These are phyloP conservation scores for Cyclotella choctawhatcheeana DNA, from an alignment of 108 stramenopile species.

Conservation along the genomic window DNA sequence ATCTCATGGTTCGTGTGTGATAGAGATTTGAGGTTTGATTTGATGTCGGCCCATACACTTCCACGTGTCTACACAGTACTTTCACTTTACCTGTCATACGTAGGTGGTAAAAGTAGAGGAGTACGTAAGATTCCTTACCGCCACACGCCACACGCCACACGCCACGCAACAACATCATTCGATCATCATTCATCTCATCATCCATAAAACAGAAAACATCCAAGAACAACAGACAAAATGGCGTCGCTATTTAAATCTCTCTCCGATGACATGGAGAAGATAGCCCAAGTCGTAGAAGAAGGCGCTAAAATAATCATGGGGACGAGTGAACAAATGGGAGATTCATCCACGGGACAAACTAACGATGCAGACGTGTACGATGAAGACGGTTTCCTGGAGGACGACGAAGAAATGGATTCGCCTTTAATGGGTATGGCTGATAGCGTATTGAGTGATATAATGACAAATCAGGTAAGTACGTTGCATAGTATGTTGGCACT, in stretches of 20 bases:
- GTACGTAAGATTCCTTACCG: not conserved
- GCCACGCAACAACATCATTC: not conserved
- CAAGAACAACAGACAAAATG: constrained; percentile 20
- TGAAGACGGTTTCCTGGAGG: constrained; percentile 30
- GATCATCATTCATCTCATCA: not conserved
- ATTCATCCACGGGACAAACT: not conserved
- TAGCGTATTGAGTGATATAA: constrained; percentile 73
- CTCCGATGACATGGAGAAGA: constrained; percentile 49
- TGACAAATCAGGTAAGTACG: constrained; percentile 64
- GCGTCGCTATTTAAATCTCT: constrained; percentile 42
- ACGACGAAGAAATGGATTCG: constrained; percentile 50
- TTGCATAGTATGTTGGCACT: not conserved
- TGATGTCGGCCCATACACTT: too few species aligned
- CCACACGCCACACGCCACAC: not conserved
- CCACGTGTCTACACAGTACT: too few species aligned
- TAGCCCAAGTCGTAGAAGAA: constrained; percentile 40
- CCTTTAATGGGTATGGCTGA: constrained; percentile 85
- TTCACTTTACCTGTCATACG: too few species aligned
- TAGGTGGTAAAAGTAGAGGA: too few species aligned
- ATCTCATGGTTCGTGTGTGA: too few species aligned
- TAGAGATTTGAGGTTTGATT: too few species aligned
- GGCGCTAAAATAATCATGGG: constrained; percentile 42
- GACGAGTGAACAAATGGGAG: constrained; percentile 23
- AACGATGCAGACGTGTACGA: constrained; percentile 7
- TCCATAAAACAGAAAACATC: not conserved